These are phyloP conservation scores for Aureobasidium sp. DNA, from an alignment of 2,329 filamentous ascomycete species.

Conservation along the genomic window DNA sequence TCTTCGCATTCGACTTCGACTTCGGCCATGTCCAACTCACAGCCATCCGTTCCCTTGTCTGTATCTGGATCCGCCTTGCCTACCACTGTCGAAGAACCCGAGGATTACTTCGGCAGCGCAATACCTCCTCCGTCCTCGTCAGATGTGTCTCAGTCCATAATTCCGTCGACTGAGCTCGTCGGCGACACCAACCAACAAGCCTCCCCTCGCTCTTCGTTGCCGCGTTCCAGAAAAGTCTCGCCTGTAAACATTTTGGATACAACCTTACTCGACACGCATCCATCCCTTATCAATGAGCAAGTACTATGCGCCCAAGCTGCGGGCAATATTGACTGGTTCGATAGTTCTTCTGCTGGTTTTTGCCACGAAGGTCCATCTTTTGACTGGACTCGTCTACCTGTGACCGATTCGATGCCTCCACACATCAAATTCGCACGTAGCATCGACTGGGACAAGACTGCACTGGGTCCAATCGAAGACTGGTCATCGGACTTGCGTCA, in stretches of 20 bases:
- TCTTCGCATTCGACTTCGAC: constrained; percentile 4
- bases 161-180: constrained; percentile 17
- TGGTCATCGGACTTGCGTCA: constrained; percentile 67
- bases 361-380: constrained; percentile 48
- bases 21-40: constrained; percentile 10
- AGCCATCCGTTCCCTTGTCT: constrained; percentile 1
- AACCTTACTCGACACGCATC: not conserved
- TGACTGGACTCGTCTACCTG: constrained; percentile 71
- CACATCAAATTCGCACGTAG: constrained; percentile 69
- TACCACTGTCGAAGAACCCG: constrained; percentile 24
- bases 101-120: constrained; percentile 39
- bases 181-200: not conserved
- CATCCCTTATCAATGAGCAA: constrained; percentile 32
- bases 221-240: not conserved
- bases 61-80: not conserved
- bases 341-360: constrained; percentile 24
- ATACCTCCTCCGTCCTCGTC: constrained; percentile 16
- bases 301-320: constrained; percentile 35
- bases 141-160: not conserved
- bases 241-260: constrained; percentile 18
- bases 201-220: not conserved
- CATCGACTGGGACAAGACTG: constrained; percentile 65
- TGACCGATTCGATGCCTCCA: constrained; percentile 55
- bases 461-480: constrained; percentile 65
- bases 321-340: constrained; percentile 28